phyloP scores from a whole-genome alignment of 2,329 filamentous ascomycete genomes.

The Phyllosticta citribraziliensis region DNA sequence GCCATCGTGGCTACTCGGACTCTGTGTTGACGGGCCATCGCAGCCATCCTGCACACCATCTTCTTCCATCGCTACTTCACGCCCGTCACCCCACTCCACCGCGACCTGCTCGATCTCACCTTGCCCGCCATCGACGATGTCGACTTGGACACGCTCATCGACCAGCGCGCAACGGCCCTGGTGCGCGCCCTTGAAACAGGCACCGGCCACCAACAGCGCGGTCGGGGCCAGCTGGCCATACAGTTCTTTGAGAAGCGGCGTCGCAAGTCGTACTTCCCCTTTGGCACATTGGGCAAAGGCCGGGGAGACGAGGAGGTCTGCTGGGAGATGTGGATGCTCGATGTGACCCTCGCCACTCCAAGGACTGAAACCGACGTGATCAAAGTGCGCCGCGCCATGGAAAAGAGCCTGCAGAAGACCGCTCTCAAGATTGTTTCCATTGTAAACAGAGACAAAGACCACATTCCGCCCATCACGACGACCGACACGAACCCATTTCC shows the following conservation, averaged over 20 bases:
- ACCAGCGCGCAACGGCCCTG: constrained; percentile 71
- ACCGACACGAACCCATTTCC: constrained; percentile 89
- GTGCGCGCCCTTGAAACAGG: constrained; percentile 62
- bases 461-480: constrained; percentile 93
- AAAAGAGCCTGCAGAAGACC: constrained; percentile 75
- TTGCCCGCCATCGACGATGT: constrained; percentile 83
- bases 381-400: constrained; percentile 85
- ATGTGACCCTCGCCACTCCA: constrained; percentile 86
- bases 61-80: constrained; percentile 99
- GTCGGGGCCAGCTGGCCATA: constrained; percentile 69
- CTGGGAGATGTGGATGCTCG: constrained; percentile 93
- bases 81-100: constrained; percentile 67
- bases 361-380: constrained; percentile 78
- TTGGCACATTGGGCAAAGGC: constrained; percentile 32
- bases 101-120: constrained; percentile 83
- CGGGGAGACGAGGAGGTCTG: constrained; percentile 86
- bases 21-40: constrained; percentile 1
- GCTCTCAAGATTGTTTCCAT: constrained; percentile 83
- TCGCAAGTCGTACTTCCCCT: constrained; percentile 65
- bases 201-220: constrained; percentile 45
- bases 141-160: constrained; percentile 81
- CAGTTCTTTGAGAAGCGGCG: constrained; percentile 93
- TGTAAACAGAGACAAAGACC: constrained; percentile 82
- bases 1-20: neutral
- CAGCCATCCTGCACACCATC: constrained; percentile 89